Base-by-base conservation (phyloP, 305 asterid genomes). In the Fraxinus paxiana region DNA sequence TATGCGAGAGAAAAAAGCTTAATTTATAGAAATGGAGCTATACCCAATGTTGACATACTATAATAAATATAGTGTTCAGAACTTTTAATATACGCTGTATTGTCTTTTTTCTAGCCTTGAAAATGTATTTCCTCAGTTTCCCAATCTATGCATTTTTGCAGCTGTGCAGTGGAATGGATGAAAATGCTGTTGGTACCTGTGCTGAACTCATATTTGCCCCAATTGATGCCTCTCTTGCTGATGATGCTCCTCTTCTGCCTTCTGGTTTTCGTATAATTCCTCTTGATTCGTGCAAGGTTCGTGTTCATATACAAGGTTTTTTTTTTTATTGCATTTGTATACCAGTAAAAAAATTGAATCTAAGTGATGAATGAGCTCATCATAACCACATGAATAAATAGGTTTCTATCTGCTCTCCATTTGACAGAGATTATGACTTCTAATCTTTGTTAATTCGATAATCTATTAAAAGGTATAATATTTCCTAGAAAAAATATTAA, bases 141-240 rank as follows among this genome's bases (percentile, higher is more conserved):
- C 73, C 30, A 77, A 43, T 80, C 63, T 65, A 10, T 75, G 75
- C 59, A 74, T n/a, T 77, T 74, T 83, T 81, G 82, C 92, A 93
- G 98, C 85, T 92, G 70, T 91, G 97, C 82, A 85, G 93, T 74
- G 98, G 98, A 86, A 87, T 95, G 95, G 98, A 95, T 83, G 98
- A 95, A 89, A 95, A 88, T 71, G 95, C 98, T 26, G 87, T 93
- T 2, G 98, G 98, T 72, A 89, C 97, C 12, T 90, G 93, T 17
- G 96, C 97, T 3, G 98, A 95, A 85, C 98, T 95, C 77, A 86
- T 95, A 85, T 95, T 95, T 82, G 98, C 98, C 12, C 98, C 98
- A 17, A 93, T 95, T n/a, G 98, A 95, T 84, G 95, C 98, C 78
- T 89, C 97, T 12, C 92, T 95, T 84, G 94, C 97, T 31, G 98